Conservation (phyloP, 1,284 basidiomycete species). For the Vanrija humicola region DNA sequence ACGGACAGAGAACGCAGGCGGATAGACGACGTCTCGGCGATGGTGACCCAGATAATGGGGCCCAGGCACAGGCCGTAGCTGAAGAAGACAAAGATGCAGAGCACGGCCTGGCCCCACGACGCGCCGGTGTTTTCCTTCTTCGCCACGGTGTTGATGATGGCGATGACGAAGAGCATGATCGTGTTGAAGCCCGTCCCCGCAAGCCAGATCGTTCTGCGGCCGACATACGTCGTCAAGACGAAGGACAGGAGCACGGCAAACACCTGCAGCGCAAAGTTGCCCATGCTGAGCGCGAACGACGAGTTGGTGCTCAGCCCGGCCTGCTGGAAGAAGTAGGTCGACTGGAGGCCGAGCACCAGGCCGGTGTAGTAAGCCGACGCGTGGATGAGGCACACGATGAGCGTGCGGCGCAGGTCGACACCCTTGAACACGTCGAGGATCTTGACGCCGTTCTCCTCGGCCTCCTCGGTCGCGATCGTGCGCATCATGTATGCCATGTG, state of each 20-base stretch:
- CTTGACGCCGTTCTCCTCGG: constrained; percentile 6
- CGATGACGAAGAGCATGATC: neutral
- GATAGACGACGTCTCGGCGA: neutral
- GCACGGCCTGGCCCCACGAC: neutral
- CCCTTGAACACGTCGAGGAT: constrained; percentile 50
- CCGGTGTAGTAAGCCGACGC: constrained; percentile 42
- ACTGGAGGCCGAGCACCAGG: constrained; percentile 36
- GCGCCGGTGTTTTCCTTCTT: neutral
- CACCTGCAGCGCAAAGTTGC: neutral
- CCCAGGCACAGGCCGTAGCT: neutral
- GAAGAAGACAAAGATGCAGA: neutral
- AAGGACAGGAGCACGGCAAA: neutral
- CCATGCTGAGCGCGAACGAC: neutral
- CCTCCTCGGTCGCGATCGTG: neutral
- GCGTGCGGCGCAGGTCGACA: constrained; percentile 49
- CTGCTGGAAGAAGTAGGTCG: constrained; percentile 36
- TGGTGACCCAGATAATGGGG: neutral
- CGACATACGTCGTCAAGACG: neutral
- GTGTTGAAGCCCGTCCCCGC: neutral
- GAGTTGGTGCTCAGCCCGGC: neutral
- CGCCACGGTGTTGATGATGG: neutral
- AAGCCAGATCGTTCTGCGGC: constrained; percentile 3
- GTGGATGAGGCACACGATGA: constrained; percentile 46
- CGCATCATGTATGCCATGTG: neutral
- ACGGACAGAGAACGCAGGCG: neutral